Percentiles rank a stretch among this genome's conserved stretches.
phyloP scores from a whole-genome alignment of 2,329 filamentous ascomycete genomes.

The Harringtonia aguacate region DNA sequence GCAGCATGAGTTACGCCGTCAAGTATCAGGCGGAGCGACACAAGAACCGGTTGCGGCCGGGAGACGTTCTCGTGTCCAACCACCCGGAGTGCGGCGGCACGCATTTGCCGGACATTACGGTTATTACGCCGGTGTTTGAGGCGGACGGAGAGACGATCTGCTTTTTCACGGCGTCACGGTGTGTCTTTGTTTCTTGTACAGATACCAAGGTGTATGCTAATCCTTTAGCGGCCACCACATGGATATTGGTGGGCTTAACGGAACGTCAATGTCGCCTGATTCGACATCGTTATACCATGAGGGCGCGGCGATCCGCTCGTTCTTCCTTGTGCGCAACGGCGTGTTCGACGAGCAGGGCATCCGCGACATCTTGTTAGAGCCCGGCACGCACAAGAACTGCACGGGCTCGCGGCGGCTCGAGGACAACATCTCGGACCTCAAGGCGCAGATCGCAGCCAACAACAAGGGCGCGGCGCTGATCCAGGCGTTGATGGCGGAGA shows the following conservation, averaged over 20 bases:
- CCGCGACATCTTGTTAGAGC: slow-evolving; percentile 59
- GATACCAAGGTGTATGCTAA: no score
- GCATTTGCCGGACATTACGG: slow-evolving; percentile 75
- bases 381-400: slow-evolving; percentile 63
- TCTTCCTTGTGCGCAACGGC: slow-evolving; percentile 65
- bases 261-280: slow-evolving; percentile 71
- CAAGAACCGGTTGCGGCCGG: slow-evolving; percentile 64
- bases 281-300: slow-evolving; percentile 55
- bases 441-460: slow-evolving; percentile 78
- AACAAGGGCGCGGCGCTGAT: slow-evolving; percentile 75
- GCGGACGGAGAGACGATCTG: slow-evolving; percentile 54
- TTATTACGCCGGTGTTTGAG: slow-evolving; percentile 68
- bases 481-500: slow-evolving; percentile 63
- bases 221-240: slow-evolving; percentile 70
- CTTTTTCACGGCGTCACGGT: slow-evolving; percentile 71
- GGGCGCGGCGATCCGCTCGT: slow-evolving; percentile 51
- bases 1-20: slow-evolving; percentile 34
- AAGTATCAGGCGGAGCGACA: slow-evolving; percentile 65
- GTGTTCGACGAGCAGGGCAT: slow-evolving; percentile 70
- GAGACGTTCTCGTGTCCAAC: slow-evolving; percentile 74
- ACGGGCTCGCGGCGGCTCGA: slow-evolving; percentile 65
- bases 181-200: no score
- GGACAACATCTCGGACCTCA: slow-evolving; percentile 78
- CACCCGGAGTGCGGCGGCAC: slow-evolving; percentile 77
- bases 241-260: slow-evolving; percentile 72